phyloP scores from a whole-genome alignment of 2,329 filamentous ascomycete genomes.

The Teratosphaeriaceae sp. region DNA sequence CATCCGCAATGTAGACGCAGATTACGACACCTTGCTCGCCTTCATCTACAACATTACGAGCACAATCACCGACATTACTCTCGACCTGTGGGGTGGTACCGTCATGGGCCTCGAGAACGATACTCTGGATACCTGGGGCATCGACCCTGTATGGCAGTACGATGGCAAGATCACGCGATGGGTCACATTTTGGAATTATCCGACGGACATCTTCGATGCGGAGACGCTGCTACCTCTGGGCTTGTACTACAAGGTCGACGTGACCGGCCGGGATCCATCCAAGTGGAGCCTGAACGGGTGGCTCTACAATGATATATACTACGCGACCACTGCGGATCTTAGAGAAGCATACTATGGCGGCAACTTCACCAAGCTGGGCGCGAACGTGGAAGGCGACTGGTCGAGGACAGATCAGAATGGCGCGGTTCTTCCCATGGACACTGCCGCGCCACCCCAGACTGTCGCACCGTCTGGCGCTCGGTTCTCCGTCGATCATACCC shows the following conservation, averaged over 20 bases:
- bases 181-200: slow-evolving; percentile 40
- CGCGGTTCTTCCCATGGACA: slow-evolving; percentile 38
- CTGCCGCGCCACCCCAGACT: slow-evolving; percentile 47
- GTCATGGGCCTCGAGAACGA: slow-evolving; percentile 36
- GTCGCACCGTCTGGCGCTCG: slow-evolving; percentile 38
- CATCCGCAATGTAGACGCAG: slow-evolving; percentile 37
- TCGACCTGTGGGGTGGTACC: slow-evolving; percentile 39
- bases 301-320: slow-evolving; percentile 51
- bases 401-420: slow-evolving; percentile 38
- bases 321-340: slow-evolving; percentile 44
- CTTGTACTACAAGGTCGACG: slow-evolving; percentile 37
- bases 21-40: slow-evolving; percentile 19
- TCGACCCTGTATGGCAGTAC: slow-evolving; percentile 36
- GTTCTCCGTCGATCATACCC: slow-evolving; percentile 36
- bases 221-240: slow-evolving; percentile 41
- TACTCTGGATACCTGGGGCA: slow-evolving; percentile 33
- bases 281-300: slow-evolving; percentile 48
- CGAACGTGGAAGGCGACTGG: slow-evolving; percentile 46
- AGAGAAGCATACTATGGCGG: slow-evolving; percentile 37
- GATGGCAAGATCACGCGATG: slow-evolving; percentile 39
- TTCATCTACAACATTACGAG: slow-evolving; percentile 16
- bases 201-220: slow-evolving; percentile 36
- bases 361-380: slow-evolving; percentile 41
- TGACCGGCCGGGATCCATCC: slow-evolving; percentile 45
- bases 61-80: slow-evolving; percentile 30